A percentile compares a stretch with the other conserved stretches of the same genome.
Conservation (phyloP, 1,284 basidiomycete species). For the Sphaerobolus stellatus region DNA sequence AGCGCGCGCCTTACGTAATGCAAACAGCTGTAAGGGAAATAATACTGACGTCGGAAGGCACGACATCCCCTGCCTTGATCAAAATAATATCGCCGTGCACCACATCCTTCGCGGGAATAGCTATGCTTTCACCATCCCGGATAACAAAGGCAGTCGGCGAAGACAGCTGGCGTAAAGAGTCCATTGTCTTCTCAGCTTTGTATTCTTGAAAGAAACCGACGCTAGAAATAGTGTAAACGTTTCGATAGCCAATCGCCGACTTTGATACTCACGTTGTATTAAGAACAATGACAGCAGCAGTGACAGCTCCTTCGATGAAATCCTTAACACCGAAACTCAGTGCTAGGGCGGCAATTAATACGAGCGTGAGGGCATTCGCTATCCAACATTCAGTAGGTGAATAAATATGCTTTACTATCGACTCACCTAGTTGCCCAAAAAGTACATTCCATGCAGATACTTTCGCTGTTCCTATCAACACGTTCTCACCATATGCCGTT, state of each 20-base stretch:
- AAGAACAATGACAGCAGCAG: constrained; percentile 59
- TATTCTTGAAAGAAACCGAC: constrained; percentile 58
- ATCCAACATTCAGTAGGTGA: background rate
- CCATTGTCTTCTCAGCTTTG: constrained; percentile 57
- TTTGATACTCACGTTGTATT: constrained; percentile 40
- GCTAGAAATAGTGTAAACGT: background rate
- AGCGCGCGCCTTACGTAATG: too few species aligned
- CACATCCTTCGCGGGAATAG: constrained; percentile 56
- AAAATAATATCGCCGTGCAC: constrained; percentile 64
- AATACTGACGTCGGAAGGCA: constrained; percentile 58
- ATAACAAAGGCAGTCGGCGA: constrained; percentile 63
- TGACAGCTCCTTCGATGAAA: constrained; percentile 66
- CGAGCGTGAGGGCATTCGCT: constrained; percentile 40
- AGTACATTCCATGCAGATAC: constrained; percentile 36
- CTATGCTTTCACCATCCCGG: constrained; percentile 47
- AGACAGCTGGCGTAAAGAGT: constrained; percentile 54
- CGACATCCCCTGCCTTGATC: constrained; percentile 57
- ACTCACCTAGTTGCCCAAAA: constrained; percentile 34
- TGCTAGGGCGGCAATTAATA: constrained; percentile 57
- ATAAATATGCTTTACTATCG: background rate
- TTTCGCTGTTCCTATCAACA: constrained; percentile 33
- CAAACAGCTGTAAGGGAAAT: too few species aligned
- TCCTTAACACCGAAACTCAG: constrained; percentile 64
- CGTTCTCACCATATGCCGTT: constrained; percentile 34
- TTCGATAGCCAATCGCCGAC: constrained; percentile 13